A percentile compares a stretch with the other conserved stretches of the same genome.
Conservation (phyloP, 805 yeast species). For the Candida nitratophila region DNA sequence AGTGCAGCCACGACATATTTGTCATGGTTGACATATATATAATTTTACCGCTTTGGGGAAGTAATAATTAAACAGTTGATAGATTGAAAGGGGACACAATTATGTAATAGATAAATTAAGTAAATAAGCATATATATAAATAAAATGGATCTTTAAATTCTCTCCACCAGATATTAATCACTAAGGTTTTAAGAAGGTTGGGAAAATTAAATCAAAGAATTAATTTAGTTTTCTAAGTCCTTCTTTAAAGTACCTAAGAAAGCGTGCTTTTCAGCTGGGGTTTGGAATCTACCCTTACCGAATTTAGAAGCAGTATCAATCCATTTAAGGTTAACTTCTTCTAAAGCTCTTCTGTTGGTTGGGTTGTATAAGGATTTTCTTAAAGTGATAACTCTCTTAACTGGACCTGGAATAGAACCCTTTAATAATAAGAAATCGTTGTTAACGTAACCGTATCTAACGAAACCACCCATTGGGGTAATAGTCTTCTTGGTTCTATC, state of each 20-base stretch:
- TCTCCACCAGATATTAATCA: too few species aligned
- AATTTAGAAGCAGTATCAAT: slow-evolving; percentile 99
- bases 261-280: slow-evolving; percentile 99
- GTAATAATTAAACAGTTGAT: too few species aligned
- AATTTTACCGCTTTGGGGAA: too few species aligned
- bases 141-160: too few species aligned
- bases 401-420: slow-evolving; percentile 99
- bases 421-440: slow-evolving; percentile 96
- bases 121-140: too few species aligned
- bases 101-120: too few species aligned
- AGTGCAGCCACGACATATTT: too few species aligned
- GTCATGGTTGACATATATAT: too few species aligned
- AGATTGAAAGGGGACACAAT: too few species aligned
- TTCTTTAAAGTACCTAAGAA: slow-evolving; percentile 99
- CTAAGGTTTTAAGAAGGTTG: too few species aligned
- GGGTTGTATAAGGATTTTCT: slow-evolving; percentile 98
- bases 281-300: slow-evolving; percentile 99
- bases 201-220: background rate
- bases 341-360: slow-evolving; percentile 96
- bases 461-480: slow-evolving; percentile 99
- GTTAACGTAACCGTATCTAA: slow-evolving; percentile 96
- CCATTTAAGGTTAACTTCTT: slow-evolving; percentile 97
- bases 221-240: slow-evolving; percentile 52
- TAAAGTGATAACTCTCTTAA: slow-evolving; percentile 98
- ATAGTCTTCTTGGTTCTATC: slow-evolving; percentile 99